phyloP scores from a whole-genome alignment of 176 grass and related monocot species.

The Carex cristatella region DNA sequence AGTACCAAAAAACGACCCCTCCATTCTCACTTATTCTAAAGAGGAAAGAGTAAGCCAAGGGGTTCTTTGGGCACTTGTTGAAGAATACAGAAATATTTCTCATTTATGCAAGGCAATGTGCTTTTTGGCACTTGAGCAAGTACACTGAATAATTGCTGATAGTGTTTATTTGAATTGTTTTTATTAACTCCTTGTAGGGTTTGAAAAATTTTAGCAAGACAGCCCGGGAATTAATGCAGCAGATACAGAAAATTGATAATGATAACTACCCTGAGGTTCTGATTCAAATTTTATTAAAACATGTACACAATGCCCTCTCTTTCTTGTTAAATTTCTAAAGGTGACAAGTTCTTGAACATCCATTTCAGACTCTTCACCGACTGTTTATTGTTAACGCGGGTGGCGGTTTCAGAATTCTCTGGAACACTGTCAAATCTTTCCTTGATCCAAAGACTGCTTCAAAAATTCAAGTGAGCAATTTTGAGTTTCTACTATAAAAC shows the following conservation, averaged over 20 bases:
- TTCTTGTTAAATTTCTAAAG: neutral
- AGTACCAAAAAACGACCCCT: neutral
- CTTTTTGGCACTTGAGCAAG: neutral
- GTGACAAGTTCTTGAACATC: conserved; percentile 9
- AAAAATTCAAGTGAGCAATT: conserved; percentile 36
- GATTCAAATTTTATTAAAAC: neutral
- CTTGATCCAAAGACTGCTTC: conserved; percentile 32
- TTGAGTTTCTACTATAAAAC: neutral
- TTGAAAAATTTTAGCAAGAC: conserved; percentile 56
- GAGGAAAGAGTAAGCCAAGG: neutral
- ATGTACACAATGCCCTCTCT: neutral
- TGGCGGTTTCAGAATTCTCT: conserved; percentile 31
- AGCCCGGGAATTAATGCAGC: conserved; percentile 44
- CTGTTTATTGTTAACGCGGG: conserved; percentile 52
- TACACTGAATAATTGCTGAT: neutral
- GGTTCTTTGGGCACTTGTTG: neutral
- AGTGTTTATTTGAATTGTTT: neutral
- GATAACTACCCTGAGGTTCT: conserved; percentile 53
- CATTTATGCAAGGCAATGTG: neutral
- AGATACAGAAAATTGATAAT: conserved; percentile 46
- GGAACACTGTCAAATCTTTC: conserved; percentile 30
- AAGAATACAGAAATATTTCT: neutral
- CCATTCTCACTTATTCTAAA: neutral
- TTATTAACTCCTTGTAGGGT: conserved; percentile 28
- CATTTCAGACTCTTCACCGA: conserved; percentile 31